Conservation (phyloP, 345 rosid species). For the Balakata baccata region DNA sequence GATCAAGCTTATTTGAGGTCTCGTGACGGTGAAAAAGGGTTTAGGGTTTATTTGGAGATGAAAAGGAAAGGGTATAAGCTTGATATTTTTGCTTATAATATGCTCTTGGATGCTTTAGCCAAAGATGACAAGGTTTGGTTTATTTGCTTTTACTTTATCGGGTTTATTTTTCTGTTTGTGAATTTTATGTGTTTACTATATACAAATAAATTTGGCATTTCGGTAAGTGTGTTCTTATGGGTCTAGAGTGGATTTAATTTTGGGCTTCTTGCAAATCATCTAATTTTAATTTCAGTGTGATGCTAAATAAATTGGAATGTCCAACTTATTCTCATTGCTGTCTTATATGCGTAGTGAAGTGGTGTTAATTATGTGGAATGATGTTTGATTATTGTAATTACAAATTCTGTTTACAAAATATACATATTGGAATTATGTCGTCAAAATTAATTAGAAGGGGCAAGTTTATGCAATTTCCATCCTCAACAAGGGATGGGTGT, state of each 20-base stretch:
- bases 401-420: too few species aligned
- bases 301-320: too few species aligned
- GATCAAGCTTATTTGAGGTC: slow-evolving; percentile 81
- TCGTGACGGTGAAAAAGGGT: slow-evolving; percentile 42
- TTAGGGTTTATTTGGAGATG: slow-evolving; percentile 60
- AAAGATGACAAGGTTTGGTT: slow-evolving; percentile 62
- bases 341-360: not conserved
- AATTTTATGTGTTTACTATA: not conserved
- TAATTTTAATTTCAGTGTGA: too few species aligned
- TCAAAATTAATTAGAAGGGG: not conserved
- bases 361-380: not conserved
- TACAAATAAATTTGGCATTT: not conserved
- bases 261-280: too few species aligned
- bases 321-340: not conserved
- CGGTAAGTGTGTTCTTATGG: not conserved
- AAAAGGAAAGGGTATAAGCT: slow-evolving; percentile 62
- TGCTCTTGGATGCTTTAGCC: slow-evolving; percentile 84
- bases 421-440: not conserved
- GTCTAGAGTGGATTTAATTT: not conserved
- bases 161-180: not conserved
- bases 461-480: not conserved
- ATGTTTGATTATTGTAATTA: not conserved
- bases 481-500: not conserved
- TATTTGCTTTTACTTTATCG: not conserved
- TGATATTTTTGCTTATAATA: slow-evolving; percentile 77